Evolutionary conservation across 2,329 filamentous ascomycete genomes (phyloP), one percentile per base, ranked within the genome.

Genomic region (Coccinonectria pachysandricola): DNA sequence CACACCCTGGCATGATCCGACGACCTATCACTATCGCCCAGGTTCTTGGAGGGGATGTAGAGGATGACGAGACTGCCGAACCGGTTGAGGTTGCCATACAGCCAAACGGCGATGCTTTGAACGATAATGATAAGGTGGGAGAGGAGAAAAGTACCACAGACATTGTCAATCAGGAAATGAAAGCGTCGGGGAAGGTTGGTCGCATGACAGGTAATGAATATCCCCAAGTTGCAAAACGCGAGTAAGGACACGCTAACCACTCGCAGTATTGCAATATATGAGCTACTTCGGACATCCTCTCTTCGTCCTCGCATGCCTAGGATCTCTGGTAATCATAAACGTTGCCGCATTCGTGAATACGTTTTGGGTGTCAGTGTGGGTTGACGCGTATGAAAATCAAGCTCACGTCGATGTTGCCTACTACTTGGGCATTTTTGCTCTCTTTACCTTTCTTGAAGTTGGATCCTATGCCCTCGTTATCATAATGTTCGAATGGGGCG

Each of bases 371-470:
- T 62, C 64, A 0, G 47, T 65, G 15, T 71, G 67, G 67, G 64
- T 69, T 1, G 62, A 65, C n/a, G 64, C 64, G 2, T 65, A 64
- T 31, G 52, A 52, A 15, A 49, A 54, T n/a, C 48, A 59, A 6
- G 53, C 56, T 6, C 55, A 60, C 10, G 51, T 62, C 15, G 51
- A 65, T 21, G 51, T 64, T 19, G 54, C 50, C 15, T 72, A 63
- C 39, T 74, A 73, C 35, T 52, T 74, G 29, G 60, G 60, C 2
- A 58, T 74, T 8, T 75, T 69, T 30, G 59, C 62, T 1, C 54
- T 46, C 3, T 51, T 68, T 23, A 62, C 60, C 2, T 35, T 66
- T 7, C 42, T 53, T 0, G 70, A 59, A 25, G 52, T 60, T 8
- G 24, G 60, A 1, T 53, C 63, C 17, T 60, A 54, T 19, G 61